Evolutionary conservation across 352 stramenopile species (phyloP).

Genomic region (Blastocystis sp.): DNA sequence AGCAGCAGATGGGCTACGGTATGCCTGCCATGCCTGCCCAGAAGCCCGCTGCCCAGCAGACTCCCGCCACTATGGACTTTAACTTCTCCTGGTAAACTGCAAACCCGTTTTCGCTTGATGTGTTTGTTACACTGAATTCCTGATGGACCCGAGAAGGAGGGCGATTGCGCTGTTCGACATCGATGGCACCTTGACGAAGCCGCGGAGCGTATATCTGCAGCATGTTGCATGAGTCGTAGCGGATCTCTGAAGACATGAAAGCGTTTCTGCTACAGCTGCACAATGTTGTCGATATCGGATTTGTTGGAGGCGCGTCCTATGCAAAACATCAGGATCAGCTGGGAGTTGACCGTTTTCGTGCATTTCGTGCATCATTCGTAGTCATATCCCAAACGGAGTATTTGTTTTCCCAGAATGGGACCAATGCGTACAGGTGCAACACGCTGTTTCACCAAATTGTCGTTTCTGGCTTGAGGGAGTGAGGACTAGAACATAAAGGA

Average conservation of each 20-base stretch:
- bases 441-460: constrained; percentile 14
- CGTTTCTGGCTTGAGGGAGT: background rate
- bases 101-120: background rate
- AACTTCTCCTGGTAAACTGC: constrained; percentile 42
- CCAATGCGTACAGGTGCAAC: constrained; percentile 2
- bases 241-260: constrained; percentile 31
- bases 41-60: background rate
- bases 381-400: constrained; percentile 45
- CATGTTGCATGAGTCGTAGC: background rate
- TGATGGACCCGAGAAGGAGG: constrained; percentile 4
- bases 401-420: constrained; percentile 63
- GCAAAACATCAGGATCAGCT: constrained; percentile 48
- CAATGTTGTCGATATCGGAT: constrained; percentile 27
- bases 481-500: constrained; percentile 45
- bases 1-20: background rate
- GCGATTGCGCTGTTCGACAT: constrained; percentile 63
- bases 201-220: background rate
- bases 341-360: background rate
- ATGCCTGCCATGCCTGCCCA: background rate
- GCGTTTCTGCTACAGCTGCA: constrained; percentile 16
- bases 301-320: constrained; percentile 63
- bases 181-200: constrained; percentile 54
- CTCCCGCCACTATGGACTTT: constrained; percentile 15
- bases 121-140: constrained; percentile 47
- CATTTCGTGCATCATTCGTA: background rate